These are phyloP conservation scores for Ophiostoma piceae DNA, from an alignment of 2,329 filamentous ascomycete species.

Conservation along the genomic window DNA sequence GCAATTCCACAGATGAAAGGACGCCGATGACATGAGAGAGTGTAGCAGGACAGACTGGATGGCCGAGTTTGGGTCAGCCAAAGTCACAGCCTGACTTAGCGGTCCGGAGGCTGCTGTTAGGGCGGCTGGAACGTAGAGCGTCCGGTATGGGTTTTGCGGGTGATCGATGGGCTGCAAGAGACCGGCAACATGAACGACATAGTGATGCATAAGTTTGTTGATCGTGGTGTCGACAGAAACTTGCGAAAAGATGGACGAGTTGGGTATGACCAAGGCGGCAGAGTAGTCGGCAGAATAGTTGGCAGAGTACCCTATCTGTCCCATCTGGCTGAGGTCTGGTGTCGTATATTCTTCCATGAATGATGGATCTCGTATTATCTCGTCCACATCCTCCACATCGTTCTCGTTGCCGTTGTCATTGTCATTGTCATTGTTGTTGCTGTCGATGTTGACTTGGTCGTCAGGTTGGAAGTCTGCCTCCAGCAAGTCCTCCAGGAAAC, in stretches of 20 bases:
- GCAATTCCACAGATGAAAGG: conserved; percentile 22
- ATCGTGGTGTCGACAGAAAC: conserved; percentile 13
- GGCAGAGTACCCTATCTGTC: neutral
- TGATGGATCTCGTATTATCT: neutral
- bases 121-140: conserved; percentile 15
- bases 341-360: neutral
- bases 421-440: no score
- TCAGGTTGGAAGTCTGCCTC: neutral
- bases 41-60: conserved; percentile 14
- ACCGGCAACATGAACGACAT: conserved; percentile 17
- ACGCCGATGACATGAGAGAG: conserved; percentile 19
- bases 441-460: neutral
- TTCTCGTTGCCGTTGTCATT: neutral
- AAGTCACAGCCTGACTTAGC: neutral
- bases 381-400: neutral
- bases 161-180: conserved; percentile 23
- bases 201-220: conserved; percentile 21
- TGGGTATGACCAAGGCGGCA: neutral
- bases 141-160: conserved; percentile 21
- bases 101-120: neutral
- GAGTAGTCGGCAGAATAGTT: neutral
- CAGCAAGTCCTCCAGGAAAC: neutral
- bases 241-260: neutral
- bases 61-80: neutral
- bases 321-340: neutral